Base-by-base conservation (phyloP, 2,329 filamentous ascomycete genomes). In the Calonectria henricotiae region DNA sequence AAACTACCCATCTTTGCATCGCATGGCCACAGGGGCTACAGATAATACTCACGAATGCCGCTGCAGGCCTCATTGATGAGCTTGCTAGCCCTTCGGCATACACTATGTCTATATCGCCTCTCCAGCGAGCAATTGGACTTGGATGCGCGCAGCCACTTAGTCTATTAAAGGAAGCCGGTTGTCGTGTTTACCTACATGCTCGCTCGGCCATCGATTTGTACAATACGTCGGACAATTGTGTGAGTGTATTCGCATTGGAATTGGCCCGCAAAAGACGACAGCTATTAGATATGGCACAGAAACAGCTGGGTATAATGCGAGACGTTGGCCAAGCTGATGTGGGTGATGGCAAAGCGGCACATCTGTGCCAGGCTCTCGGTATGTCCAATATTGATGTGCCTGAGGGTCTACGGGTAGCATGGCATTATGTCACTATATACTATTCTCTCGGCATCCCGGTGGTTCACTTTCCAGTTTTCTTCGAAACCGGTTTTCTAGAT, bases 401-500 rank as follows among this genome's bases (percentile, higher is more conserved):
- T 32, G 17, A 15, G 1, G 6, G n/a, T 23, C 12, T 67, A 3
- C 13, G 41, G 2, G 64, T 67, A 13, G 32, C 3, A 13, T 23
- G 17, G 32, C 5, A 1, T 4, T 43, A 13, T 20, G 8, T 4
- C 1, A 66, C 64, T 12, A 3, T 66, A 27, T 66, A 37, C 12
- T 51, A 66, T 30, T 27, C 3, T 32, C 3, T 0, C 1, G 0
- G 3, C 1, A n/a, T 61, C 7, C n/a, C 20, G 2, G 46, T 60
- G 27, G 12, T 32, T 5, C 6, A 41, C 15, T 66, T 66, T 9
- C 64, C 41, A 15, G 20, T 46, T 1, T 61, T 66, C 2, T 66
- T 61, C 17, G 43, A 61, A 32, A n/a, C n/a, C 3, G 64, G 64
- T 3, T 66, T 66, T 49, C 41, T 3, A 11, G 23, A 61, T 30